phyloP scores from a whole-genome alignment of 139 green algal genomes.

The Coccomyxa sp. region DNA sequence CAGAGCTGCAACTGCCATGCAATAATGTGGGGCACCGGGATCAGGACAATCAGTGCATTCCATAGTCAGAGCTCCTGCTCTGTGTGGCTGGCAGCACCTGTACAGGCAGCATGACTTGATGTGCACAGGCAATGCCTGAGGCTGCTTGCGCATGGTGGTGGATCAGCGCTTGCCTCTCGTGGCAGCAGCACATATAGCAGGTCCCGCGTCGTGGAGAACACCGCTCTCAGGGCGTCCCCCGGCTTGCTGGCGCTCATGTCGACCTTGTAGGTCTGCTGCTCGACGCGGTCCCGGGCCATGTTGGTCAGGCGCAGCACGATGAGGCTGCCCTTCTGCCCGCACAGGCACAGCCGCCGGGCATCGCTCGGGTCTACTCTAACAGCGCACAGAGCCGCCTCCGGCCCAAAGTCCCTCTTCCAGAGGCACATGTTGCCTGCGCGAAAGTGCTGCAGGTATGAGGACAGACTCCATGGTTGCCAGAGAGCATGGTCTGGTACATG shows the following conservation, averaged over 20 bases:
- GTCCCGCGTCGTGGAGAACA: conserved; percentile 47
- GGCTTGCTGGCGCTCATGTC: conserved; percentile 35
- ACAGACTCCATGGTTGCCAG: too few relatives aligned
- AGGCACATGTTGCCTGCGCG: conserved; percentile 9
- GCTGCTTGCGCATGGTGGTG: background rate
- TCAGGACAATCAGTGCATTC: too few relatives aligned
- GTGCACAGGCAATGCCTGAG: too few relatives aligned
- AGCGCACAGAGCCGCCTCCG: conserved; percentile 35
- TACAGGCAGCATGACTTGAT: background rate
- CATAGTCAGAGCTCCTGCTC: too few relatives aligned
- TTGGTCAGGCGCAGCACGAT: conserved; percentile 42
- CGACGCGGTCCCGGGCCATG: conserved; percentile 13
- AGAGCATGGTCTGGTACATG: too few relatives aligned
- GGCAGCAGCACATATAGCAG: conserved; percentile 70
- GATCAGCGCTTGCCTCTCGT: conserved; percentile 35
- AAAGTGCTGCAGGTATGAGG: too few relatives aligned
- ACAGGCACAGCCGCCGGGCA: conserved; percentile 49
- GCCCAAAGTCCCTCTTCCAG: conserved; percentile 44
- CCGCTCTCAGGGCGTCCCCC: conserved; percentile 35
- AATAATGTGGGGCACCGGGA: too few relatives aligned
- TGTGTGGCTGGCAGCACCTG: background rate
- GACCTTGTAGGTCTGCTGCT: conserved; percentile 42
- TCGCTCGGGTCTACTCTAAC: conserved; percentile 60
- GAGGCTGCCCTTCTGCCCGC: conserved; percentile 46
- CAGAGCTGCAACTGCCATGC: too few relatives aligned